Conservation (phyloP, 305 asterid species). For the Fraxinus paxiana region DNA sequence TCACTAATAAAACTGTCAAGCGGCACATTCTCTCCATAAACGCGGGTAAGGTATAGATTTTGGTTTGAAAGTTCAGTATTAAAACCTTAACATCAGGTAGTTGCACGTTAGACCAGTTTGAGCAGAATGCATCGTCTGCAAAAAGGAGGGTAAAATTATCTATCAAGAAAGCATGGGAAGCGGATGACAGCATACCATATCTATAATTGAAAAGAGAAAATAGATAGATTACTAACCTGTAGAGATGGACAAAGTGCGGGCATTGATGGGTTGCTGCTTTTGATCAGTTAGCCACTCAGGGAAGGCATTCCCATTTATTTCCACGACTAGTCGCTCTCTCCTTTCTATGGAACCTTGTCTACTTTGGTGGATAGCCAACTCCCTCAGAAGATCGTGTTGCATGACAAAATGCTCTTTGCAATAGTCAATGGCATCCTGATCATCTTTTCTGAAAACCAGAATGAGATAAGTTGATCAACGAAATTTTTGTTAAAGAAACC, state of each 20-base stretch:
- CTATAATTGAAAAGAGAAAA: not conserved
- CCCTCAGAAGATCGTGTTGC: slow-evolving; percentile 37
- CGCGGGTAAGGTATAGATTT: slow-evolving; percentile 22
- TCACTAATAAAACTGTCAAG: slow-evolving; percentile 24
- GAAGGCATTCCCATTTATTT: slow-evolving; percentile 22
- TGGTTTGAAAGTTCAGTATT: slow-evolving; percentile 27
- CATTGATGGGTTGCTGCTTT: slow-evolving; percentile 19
- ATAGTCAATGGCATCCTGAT: slow-evolving; percentile 20
- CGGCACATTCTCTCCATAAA: slow-evolving; percentile 23
- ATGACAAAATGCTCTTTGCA: slow-evolving; percentile 25
- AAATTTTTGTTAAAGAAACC: not conserved
- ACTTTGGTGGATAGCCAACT: slow-evolving; percentile 28
- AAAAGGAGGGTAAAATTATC: not conserved
- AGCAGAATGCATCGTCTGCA: slow-evolving; percentile 27
- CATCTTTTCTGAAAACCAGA: slow-evolving; percentile 27
- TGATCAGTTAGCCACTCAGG: slow-evolving; percentile 28
- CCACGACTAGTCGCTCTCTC: slow-evolving; percentile 27
- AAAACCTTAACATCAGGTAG: slow-evolving; percentile 29
- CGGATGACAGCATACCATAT: not conserved
- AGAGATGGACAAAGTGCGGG: slow-evolving; percentile 25
- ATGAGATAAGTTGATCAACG: not conserved
- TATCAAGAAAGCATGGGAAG: not conserved
- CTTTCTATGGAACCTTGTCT: slow-evolving; percentile 21
- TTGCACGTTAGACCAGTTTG: slow-evolving; percentile 18
- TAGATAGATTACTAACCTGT: slow-evolving; percentile 21